phyloP scores from a whole-genome alignment of 768 basidiomycete species.

The Botryobasidium botryosum region DNA sequence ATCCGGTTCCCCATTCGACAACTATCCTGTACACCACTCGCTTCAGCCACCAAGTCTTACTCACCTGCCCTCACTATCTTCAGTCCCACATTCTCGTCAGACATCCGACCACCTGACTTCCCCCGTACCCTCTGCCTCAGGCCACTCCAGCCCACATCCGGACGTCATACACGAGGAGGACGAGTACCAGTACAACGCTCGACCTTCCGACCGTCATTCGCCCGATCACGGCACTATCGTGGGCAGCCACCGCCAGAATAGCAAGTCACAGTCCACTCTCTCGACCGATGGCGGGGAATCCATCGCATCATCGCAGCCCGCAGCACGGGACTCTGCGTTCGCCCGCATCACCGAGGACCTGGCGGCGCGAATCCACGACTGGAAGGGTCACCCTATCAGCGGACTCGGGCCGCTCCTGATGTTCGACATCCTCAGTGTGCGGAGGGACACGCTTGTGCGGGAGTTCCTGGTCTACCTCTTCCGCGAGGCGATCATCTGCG shows the following conservation, averaged over 20 bases:
- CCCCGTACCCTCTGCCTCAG: neutral
- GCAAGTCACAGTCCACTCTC: too few species aligned
- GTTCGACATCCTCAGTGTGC: conserved; percentile 80
- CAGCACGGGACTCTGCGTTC: conserved; percentile 46
- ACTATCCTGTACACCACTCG: too few species aligned
- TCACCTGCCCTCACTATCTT: neutral
- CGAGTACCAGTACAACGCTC: too few species aligned
- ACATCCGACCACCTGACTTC: neutral
- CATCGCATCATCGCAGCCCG: conserved; percentile 23
- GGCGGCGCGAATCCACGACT: conserved; percentile 78
- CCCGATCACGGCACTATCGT: too few species aligned
- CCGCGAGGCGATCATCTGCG: conserved; percentile 88
- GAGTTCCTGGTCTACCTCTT: conserved; percentile 97
- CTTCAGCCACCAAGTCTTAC: neutral
- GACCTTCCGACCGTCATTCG: conserved; percentile 17
- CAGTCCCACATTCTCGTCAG: too few species aligned
- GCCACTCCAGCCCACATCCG: too few species aligned
- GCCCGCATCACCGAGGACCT: conserved; percentile 75
- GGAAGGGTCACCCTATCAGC: conserved; percentile 89
- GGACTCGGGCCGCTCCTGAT: conserved; percentile 70
- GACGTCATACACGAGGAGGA: conserved; percentile 2
- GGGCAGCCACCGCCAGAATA: conserved; percentile 15
- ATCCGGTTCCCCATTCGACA: too few species aligned
- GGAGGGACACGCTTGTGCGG: conserved; percentile 74
- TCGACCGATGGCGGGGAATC: conserved; percentile 12